Base-by-base conservation (phyloP, 139 green algal species). In the Coelastrella sp. region DNA sequence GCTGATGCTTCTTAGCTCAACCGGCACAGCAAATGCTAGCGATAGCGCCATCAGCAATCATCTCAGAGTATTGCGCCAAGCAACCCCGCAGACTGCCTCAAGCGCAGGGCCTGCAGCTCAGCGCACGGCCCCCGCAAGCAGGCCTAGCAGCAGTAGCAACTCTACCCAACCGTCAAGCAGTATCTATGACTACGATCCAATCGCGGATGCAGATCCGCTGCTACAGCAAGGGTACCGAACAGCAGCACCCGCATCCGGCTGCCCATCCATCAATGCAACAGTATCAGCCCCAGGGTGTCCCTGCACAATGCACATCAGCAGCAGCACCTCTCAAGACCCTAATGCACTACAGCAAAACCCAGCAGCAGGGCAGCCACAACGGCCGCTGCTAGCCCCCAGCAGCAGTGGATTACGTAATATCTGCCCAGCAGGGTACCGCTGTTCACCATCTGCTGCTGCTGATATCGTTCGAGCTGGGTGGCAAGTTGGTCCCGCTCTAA, bases 281-380 rank as follows among this genome's bases (percentile, higher is more conserved):
- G 54, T 86, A 17, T 77, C 81, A 60, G 81, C 81, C 10, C n/a
- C 81, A 54, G 81, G 81, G 4, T 86, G 81, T 22, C 60, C 81
- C 8, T 86, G 81, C 61, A 86, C 81, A 32, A 60, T 86, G 56
- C 56, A 66, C 10, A 7, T 84, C 17, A 22, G 6, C 17, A 7
- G 2, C 22, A 10, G 61, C 7, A 7, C 61, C n/a, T n/a, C n/a
- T n/a, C n/a, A n/a, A n/a, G n/a, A n/a, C n/a, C n/a, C n/a, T n/a
- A n/a, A n/a, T n/a, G n/a, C 7, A 68, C 61, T 17, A 68, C 14
- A 76, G 68, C 68, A 76, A 22, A n/a, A 76, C 14, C 6, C 68
- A 23, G 68, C 68, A 76, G 68, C 68, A 23, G 68, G 14, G 22
- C 1, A 7, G 68, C 4, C 17, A 57, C 23, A 81, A 7, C 75